A percentile compares a stretch with the other conserved stretches of the same genome.
These are phyloP conservation scores for Venturia pyrina DNA, from an alignment of 2,329 filamentous ascomycete species.

Conservation along the genomic window DNA sequence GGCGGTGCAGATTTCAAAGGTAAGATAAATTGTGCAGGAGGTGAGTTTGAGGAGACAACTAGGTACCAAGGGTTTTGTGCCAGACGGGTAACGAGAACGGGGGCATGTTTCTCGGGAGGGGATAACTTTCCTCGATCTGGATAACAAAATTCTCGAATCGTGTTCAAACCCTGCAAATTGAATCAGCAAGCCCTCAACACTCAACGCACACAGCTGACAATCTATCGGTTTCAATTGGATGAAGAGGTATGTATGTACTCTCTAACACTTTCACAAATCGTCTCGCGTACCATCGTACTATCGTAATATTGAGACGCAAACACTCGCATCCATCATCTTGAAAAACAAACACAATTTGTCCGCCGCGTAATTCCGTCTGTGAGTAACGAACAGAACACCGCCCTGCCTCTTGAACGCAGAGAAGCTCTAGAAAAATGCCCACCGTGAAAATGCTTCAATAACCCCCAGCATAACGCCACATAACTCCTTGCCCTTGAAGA, in stretches of 20 bases:
- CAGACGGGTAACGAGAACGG: too few relatives aligned
- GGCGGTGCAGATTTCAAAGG: too few relatives aligned
- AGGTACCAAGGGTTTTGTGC: too few relatives aligned
- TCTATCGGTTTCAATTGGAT: not conserved
- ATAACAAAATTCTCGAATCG: too few relatives aligned
- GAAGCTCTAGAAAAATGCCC: not conserved
- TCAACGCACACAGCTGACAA: not conserved
- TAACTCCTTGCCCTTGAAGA: not conserved
- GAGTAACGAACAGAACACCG: not conserved
- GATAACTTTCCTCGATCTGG: too few relatives aligned
- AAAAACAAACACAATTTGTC: not conserved
- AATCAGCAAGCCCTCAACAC: not conserved
- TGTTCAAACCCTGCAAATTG: not conserved
- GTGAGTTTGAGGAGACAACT: too few relatives aligned
- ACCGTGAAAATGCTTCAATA: not conserved
- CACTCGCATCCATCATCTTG: not conserved
- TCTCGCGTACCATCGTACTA: slow-evolving; percentile 1
- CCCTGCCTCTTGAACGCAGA: not conserved
- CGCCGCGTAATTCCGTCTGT: not conserved
- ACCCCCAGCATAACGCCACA: not conserved
- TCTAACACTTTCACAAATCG: not conserved
- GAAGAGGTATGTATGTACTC: not conserved
- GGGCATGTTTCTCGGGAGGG: too few relatives aligned
- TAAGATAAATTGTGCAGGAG: too few relatives aligned
- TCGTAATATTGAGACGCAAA: not conserved